Percentiles rank a stretch among this genome's conserved stretches.
phyloP scores from a whole-genome alignment of 805 yeast species.

The Suhomyces prunicola region DNA sequence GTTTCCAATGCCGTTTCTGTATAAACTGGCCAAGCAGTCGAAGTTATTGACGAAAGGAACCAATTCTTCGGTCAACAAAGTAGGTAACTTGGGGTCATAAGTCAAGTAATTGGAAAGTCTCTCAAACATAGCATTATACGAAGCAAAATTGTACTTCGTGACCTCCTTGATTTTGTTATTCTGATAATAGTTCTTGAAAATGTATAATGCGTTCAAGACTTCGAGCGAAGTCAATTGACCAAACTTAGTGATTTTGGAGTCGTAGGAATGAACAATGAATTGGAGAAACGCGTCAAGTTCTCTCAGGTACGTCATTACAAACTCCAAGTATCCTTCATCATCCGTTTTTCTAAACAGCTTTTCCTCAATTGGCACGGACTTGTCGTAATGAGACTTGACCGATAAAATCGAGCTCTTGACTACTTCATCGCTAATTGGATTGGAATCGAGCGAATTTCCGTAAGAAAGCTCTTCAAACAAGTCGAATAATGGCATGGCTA shows the following conservation, averaged over 20 bases:
- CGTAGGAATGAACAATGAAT: conserved; percentile 20
- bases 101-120: conserved; percentile 14
- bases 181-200: conserved; percentile 20
- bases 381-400: not conserved
- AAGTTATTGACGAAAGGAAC: conserved; percentile 11
- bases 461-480: conserved; percentile 1
- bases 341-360: not conserved
- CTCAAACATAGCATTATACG: conserved; percentile 21
- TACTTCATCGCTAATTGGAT: not conserved
- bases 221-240: conserved; percentile 24
- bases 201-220: conserved; percentile 23
- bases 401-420: not conserved
- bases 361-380: not conserved
- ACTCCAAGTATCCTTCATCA: conserved; percentile 10
- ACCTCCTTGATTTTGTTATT: conserved; percentile 16
- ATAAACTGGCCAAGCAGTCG: conserved; percentile 10
- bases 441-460: not conserved
- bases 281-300: conserved; percentile 19
- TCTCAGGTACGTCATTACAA: conserved; percentile 15
- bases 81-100: conserved; percentile 16
- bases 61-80: conserved; percentile 14
- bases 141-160: conserved; percentile 13
- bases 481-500: not conserved
- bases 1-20: conserved; percentile 16
- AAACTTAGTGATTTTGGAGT: conserved; percentile 17